Evolutionary conservation across 305 asterid species (phyloP).

Genomic region (Striga hermonthica): DNA sequence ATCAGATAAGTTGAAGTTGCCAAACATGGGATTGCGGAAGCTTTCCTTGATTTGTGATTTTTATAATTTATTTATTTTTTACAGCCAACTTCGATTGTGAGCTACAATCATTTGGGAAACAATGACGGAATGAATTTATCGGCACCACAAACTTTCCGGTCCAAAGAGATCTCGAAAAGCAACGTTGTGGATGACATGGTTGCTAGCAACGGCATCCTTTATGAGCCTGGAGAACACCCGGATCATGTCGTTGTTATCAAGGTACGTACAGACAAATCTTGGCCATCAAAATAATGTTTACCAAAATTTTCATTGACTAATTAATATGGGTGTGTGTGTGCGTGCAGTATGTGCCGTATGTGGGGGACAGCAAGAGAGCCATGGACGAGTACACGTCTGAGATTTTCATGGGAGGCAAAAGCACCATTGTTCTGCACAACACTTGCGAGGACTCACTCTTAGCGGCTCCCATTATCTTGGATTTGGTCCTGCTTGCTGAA

Average conservation of each 20-base stretch:
- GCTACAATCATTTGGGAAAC: conserved; percentile 97
- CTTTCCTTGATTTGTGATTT: not conserved
- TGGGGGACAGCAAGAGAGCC: conserved; percentile 96
- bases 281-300: not conserved
- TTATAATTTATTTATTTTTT: not conserved
- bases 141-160: conserved; percentile 97
- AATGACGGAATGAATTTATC: conserved; percentile 95
- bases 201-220: conserved; percentile 91
- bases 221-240: conserved; percentile 92
- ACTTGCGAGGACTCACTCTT: conserved; percentile 94
- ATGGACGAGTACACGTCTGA: conserved; percentile 99
- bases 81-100: conserved; percentile 96
- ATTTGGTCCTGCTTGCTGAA: conserved; percentile 91
- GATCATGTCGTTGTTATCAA: conserved; percentile 97
- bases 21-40: not conserved
- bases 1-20: too few relatives aligned
- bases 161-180: conserved; percentile 95
- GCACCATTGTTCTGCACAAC: conserved; percentile 88
- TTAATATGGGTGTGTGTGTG: not conserved
- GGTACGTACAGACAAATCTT: conserved; percentile 37
- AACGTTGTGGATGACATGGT: conserved; percentile 99
- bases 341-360: conserved; percentile 80
- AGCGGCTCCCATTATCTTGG: conserved; percentile 93
- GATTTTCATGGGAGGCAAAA: conserved; percentile 94
- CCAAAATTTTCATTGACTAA: not conserved